These are phyloP conservation scores for Blastomyces emzantsi DNA, from an alignment of 2,329 filamentous ascomycete genomes.

Conservation along the genomic window DNA sequence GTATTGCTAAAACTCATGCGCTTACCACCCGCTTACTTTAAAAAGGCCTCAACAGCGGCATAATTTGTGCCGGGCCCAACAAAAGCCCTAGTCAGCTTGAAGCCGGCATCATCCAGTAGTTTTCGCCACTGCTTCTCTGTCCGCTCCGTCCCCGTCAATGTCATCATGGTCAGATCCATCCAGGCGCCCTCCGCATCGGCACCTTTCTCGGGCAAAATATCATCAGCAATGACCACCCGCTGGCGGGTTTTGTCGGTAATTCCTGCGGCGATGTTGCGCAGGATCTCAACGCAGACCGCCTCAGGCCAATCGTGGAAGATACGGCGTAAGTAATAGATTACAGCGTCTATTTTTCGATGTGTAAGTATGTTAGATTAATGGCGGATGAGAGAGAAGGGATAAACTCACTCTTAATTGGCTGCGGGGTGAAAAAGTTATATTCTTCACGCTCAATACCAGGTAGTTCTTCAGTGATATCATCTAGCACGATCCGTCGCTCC, in stretches of 20 bases:
- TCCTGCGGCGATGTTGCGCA: conserved; percentile 15
- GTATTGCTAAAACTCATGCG: neutral
- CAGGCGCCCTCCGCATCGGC: conserved; percentile 15
- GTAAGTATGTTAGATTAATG: neutral
- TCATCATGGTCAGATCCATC: conserved; percentile 21
- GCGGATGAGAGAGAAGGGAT: neutral
- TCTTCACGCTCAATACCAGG: conserved; percentile 16
- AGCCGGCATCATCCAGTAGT: conserved; percentile 16
- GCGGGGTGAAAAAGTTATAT: conserved; percentile 20
- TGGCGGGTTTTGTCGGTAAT: conserved; percentile 15
- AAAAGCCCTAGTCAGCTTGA: conserved; percentile 12
- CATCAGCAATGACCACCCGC: conserved; percentile 19
- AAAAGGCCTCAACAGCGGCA: neutral
- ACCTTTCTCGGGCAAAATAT: conserved; percentile 18
- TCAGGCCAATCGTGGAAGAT: conserved; percentile 26
- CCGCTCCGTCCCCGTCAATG: conserved; percentile 18
- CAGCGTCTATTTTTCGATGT: too few species aligned
- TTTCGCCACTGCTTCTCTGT: conserved; percentile 18
- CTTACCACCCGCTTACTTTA: neutral
- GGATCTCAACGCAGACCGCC: conserved; percentile 15
- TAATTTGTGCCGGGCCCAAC: conserved; percentile 1
- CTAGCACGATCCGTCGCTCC: conserved; percentile 31
- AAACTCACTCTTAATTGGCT: conserved; percentile 19
- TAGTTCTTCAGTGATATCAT: conserved; percentile 13
- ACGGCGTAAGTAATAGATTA: too few species aligned